These are phyloP conservation scores for Clarireedia homoeocarpa DNA, from an alignment of 2,329 filamentous ascomycete genomes.

Conservation along the genomic window DNA sequence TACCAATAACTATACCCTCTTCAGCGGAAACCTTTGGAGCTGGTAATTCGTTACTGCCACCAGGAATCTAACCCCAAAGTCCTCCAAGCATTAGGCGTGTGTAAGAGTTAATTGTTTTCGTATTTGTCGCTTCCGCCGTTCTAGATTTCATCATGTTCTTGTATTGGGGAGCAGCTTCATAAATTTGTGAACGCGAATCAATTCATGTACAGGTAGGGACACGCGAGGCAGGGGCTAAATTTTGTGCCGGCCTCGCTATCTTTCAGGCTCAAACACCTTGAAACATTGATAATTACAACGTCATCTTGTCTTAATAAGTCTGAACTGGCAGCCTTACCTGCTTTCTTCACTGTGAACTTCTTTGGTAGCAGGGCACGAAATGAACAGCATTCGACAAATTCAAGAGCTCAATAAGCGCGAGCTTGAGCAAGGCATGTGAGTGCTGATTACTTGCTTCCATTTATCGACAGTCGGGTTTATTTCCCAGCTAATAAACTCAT, in stretches of 20 bases:
- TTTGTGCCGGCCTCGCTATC: conserved; percentile 4
- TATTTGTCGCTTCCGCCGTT: conserved; percentile 6
- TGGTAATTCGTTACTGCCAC: too few relatives aligned
- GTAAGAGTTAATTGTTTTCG: background rate
- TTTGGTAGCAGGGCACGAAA: conserved; percentile 31
- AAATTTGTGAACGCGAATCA: conserved; percentile 16
- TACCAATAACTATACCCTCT: conserved; percentile 7
- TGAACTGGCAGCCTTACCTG: background rate
- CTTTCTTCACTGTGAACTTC: background rate
- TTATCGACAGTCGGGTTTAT: too few relatives aligned
- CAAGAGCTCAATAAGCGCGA: conserved; percentile 91
- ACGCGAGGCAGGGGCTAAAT: conserved; percentile 10
- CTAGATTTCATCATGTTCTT: conserved; percentile 3
- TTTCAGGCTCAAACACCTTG: background rate
- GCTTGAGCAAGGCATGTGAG: conserved; percentile 77
- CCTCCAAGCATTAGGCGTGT: background rate
- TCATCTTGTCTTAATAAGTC: background rate
- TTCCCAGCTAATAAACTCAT: conserved; percentile 1
- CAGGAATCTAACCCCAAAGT: too few relatives aligned
- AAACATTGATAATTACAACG: background rate
- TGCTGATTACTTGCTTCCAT: conserved; percentile 15
- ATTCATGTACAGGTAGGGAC: conserved; percentile 4
- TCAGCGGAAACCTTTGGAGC: background rate
- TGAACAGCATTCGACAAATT: conserved; percentile 93
- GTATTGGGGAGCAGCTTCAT: conserved; percentile 10